A percentile compares a stretch with the other conserved stretches of the same genome.
phyloP scores from a whole-genome alignment of 78 protist genomes.

The Dictyostelium purpureum region DNA sequence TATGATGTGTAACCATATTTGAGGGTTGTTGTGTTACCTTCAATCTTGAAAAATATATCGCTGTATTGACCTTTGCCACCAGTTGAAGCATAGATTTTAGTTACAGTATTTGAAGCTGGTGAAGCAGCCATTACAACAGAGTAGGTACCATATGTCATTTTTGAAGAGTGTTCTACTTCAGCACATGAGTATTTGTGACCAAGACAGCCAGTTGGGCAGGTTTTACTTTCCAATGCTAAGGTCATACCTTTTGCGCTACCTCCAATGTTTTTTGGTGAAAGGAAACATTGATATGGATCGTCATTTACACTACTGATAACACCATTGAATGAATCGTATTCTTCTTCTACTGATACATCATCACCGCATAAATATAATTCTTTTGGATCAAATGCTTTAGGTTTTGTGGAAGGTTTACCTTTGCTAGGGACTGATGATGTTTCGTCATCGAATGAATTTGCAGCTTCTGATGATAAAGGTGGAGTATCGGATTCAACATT shows the following conservation, averaged over 20 bases:
- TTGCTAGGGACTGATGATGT: background rate
- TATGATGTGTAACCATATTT: background rate
- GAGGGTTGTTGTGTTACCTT: background rate
- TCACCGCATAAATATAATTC: background rate
- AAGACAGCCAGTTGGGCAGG: background rate
- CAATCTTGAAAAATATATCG: conserved; percentile 8
- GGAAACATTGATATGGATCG: conserved; percentile 8
- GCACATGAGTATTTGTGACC: background rate
- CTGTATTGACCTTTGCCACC: conserved; percentile 8
- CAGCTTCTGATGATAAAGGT: background rate
- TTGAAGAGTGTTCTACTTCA: background rate
- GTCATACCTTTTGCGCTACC: background rate
- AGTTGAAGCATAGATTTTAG: background rate
- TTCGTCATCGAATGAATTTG: background rate
- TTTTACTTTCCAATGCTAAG: background rate
- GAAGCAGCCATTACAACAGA: background rate
- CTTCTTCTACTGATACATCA: background rate
- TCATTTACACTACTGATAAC: background rate
- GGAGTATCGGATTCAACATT: background rate
- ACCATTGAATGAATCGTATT: background rate
- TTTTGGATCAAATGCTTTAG: conserved; percentile 13
- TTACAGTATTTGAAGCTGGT: background rate
- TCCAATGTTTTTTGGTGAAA: background rate
- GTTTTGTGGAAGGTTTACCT: background rate
- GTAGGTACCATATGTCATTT: background rate